Evolutionary conservation across 2,329 filamentous ascomycete species (phyloP), one percentile per base, ranked within the genome.

Genomic region (Penicillium sp.): DNA sequence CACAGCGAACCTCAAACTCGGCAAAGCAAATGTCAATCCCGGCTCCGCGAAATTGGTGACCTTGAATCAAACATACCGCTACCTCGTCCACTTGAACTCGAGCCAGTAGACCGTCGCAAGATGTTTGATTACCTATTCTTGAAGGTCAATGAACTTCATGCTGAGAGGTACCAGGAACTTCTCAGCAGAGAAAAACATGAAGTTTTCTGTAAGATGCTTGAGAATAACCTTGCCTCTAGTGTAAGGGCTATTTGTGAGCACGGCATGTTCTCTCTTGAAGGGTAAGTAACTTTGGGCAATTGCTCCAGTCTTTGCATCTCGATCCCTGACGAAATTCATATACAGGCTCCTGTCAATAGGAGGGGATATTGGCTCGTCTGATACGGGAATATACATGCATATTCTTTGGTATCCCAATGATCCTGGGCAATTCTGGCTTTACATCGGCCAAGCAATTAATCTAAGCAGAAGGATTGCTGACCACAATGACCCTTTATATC

Each of bases 381-480:
- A 26, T 50, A 8, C 29, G 7, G 63, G 54, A 0, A 48, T 63
- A 4, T 64, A 63, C n/a, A 31, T 64, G 6, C 56, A 64, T 35
- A 64, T 64, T n/a, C n/a, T 64, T 19, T 63, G 55, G 54, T 35
- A 30, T 23, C 38, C 7, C 44, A 31, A 38, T 19, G 35, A 63
- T 15, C 45, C 48, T 3, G 19, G 30, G 17, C 26, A 38, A 9
- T 64, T 66, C 35, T 63, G 60, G 56, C 31, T 64, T 5, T 66
- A 66, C 54, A 31, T 64, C 31, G 59, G 62, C 19, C 62, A 66
- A 48, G 57, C 62, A 30, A 21, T 23, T 6, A 46, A 56, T 9
- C 44, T 64, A 15, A 48, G 30, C 35, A 26, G 35, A 2, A 55
- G 57, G 46, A 62, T 64, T 11, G 7, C 15, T 7, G 56, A 23